These are phyloP conservation scores for Saksenaea vasiformis DNA, from an alignment of 371 early-diverging fungal genomes.

Conservation along the genomic window DNA sequence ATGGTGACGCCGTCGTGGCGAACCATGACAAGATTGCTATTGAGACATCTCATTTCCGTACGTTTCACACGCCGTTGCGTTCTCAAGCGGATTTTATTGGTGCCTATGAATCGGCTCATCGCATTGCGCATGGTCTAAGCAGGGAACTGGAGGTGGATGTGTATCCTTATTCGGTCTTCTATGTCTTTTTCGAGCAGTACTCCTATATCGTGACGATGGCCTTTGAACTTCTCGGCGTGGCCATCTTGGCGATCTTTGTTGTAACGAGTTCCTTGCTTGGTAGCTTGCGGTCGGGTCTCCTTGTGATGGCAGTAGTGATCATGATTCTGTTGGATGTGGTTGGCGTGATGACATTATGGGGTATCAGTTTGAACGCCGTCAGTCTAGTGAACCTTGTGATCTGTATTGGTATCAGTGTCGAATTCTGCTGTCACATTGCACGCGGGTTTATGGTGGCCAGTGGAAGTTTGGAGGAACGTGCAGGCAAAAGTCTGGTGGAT, in stretches of 20 bases:
- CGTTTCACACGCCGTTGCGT: conserved; percentile 68
- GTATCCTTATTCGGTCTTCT: conserved; percentile 76
- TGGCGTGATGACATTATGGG: conserved; percentile 71
- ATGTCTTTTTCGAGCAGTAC: conserved; percentile 82
- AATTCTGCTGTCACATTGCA: conserved; percentile 76
- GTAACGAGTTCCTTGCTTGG: conserved; percentile 64
- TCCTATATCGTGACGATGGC: conserved; percentile 62
- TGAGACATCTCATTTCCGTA: conserved; percentile 68
- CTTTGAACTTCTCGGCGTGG: conserved; percentile 52
- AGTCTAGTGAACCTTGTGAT: conserved; percentile 78
- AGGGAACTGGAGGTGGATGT: conserved; percentile 52
- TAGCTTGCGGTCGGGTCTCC: conserved; percentile 54
- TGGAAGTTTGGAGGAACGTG: conserved; percentile 47
- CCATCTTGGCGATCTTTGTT: conserved; percentile 61
- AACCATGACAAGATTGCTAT: conserved; percentile 32
- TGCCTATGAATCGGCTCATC: conserved; percentile 63
- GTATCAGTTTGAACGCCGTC: conserved; percentile 70
- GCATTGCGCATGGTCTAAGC: conserved; percentile 63
- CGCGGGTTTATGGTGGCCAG: conserved; percentile 62
- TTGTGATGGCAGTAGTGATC: conserved; percentile 61
- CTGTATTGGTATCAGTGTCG: conserved; percentile 78
- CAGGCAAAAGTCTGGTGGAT: conserved; percentile 58
- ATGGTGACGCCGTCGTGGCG: conserved; percentile 60
- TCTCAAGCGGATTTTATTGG: conserved; percentile 69
- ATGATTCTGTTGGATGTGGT: conserved; percentile 70